phyloP scores from a whole-genome alignment of 2,329 filamentous ascomycete genomes.

The Xylariaceae sp. region DNA sequence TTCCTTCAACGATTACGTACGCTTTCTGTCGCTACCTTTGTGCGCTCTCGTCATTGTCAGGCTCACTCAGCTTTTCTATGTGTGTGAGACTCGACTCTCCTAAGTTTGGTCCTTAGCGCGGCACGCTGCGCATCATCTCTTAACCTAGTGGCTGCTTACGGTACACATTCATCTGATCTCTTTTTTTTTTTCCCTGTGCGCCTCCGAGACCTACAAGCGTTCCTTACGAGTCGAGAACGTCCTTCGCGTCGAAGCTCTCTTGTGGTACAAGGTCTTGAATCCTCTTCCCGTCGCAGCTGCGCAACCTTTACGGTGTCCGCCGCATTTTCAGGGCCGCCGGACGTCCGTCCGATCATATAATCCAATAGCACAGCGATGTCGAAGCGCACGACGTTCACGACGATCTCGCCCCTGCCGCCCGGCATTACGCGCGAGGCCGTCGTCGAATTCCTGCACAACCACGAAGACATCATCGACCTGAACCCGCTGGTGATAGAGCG shows the following conservation, averaged over 20 bases:
- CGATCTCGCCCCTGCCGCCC: slow-evolving; percentile 74
- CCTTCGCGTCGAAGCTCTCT: not conserved
- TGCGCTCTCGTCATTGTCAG: not conserved
- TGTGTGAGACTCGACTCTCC: not conserved
- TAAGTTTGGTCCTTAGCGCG: not conserved
- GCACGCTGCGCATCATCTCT: not conserved
- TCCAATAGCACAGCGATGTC: slow-evolving; percentile 55
- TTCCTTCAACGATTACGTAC: not conserved
- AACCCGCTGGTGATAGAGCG: slow-evolving; percentile 81
- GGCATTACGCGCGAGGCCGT: slow-evolving; percentile 70
- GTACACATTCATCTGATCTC: slow-evolving; percentile 12
- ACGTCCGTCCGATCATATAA: not conserved
- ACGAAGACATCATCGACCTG: slow-evolving; percentile 82
- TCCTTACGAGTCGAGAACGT: not conserved
- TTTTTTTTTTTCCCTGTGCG: not conserved
- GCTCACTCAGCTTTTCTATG: slow-evolving; percentile 14
- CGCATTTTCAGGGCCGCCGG: not conserved
- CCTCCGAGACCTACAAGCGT: slow-evolving; percentile 9
- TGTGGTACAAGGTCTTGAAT: not conserved
- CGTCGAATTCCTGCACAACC: slow-evolving; percentile 74
- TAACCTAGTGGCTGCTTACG: not conserved
- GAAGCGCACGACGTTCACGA: slow-evolving; percentile 73
- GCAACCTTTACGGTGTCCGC: not conserved
- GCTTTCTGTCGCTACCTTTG: not conserved
- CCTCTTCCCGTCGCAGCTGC: not conserved